phyloP scores from a whole-genome alignment of 768 basidiomycete species.

The Lactarius pseudohatsudake region DNA sequence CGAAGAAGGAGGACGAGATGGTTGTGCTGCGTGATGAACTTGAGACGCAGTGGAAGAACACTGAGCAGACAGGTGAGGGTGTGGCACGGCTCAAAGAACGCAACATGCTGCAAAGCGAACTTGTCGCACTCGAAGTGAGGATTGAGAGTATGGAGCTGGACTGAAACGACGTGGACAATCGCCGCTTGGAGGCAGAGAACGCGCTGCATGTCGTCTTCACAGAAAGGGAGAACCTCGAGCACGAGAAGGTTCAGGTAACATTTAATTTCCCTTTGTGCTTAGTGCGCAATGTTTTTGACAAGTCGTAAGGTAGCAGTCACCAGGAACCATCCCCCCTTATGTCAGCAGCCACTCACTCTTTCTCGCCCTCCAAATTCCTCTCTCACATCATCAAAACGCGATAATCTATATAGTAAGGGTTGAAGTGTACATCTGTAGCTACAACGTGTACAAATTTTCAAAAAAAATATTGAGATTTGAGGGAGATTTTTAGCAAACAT shows the following conservation, averaged over 20 bases:
- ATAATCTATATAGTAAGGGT: no score
- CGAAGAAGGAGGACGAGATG: constrained; percentile 35
- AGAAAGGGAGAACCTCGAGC: constrained; percentile 53
- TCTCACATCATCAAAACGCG: no score
- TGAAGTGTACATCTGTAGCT: no score
- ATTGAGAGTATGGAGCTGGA: constrained; percentile 50
- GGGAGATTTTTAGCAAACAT: no score
- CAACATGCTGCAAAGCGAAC: constrained; percentile 34
- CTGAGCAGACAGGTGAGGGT: constrained; percentile 55
- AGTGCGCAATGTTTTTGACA: background rate
- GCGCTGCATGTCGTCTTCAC: constrained; percentile 56
- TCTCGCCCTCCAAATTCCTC: no score
- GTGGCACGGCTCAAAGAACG: constrained; percentile 40
- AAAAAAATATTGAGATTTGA: no score
- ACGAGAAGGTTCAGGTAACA: constrained; percentile 25
- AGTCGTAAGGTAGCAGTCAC: no score
- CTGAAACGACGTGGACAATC: constrained; percentile 57
- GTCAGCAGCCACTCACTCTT: no score
- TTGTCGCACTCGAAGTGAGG: constrained; percentile 32
- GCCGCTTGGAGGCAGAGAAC: constrained; percentile 52
- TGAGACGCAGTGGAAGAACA: constrained; percentile 69
- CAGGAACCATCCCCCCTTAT: no score
- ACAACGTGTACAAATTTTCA: no score
- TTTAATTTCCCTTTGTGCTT: constrained; percentile 1
- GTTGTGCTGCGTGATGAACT: constrained; percentile 56